phyloP scores from a whole-genome alignment of 345 rosid genomes.

The Eutrema japonicum region DNA sequence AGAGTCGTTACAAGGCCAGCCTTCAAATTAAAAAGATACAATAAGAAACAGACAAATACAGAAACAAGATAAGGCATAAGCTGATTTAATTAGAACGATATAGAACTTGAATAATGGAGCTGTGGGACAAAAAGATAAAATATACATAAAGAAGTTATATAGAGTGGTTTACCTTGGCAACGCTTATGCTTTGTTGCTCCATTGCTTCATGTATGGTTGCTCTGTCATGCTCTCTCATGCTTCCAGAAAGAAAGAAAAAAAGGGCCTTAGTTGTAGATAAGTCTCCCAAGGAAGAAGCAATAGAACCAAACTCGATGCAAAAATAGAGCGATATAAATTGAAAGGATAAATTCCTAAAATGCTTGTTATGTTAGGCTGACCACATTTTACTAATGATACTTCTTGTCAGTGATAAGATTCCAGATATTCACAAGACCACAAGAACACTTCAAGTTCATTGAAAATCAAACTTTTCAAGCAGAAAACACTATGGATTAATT shows the following conservation, averaged over 20 bases:
- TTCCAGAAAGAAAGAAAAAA: conserved; percentile 39
- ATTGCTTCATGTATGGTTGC: conserved; percentile 99
- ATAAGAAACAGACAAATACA: not conserved
- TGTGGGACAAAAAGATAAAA: conserved; percentile 16
- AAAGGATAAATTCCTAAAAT: no score
- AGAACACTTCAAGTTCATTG: conserved; percentile 1
- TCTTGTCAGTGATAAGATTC: not conserved
- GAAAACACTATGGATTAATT: not conserved
- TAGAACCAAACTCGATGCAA: conserved; percentile 11
- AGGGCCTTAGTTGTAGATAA: not conserved
- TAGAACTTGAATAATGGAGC: conserved; percentile 18
- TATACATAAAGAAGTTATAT: not conserved
- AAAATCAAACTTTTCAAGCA: conserved; percentile 3
- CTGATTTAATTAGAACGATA: conserved; percentile 1
- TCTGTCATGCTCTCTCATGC: conserved; percentile 98
- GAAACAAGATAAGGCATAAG: not conserved
- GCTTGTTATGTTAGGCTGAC: no score
- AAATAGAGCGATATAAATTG: no score
- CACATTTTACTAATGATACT: no score
- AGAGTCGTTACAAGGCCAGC: conserved; percentile 97
- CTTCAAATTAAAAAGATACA: conserved; percentile 48
- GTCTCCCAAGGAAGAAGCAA: conserved; percentile 10
- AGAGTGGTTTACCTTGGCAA: conserved; percentile 74
- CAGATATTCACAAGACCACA: not conserved
- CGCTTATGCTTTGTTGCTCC: conserved; percentile 99